Evolutionary conservation across 768 basidiomycete species (phyloP).

Genomic region (Hericium coralloides): DNA sequence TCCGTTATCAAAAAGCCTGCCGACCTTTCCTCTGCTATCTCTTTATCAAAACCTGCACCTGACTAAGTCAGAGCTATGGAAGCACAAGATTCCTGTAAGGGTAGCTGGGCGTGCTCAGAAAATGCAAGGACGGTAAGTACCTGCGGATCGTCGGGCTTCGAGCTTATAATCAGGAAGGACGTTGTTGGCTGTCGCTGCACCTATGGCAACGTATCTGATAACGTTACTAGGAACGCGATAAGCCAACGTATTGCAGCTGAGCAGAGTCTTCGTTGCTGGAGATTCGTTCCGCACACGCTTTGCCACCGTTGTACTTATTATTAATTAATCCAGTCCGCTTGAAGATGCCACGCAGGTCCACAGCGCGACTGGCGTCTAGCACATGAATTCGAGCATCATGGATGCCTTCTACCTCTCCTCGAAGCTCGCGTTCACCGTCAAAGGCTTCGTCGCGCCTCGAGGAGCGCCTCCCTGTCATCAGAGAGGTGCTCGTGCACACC

Average conservation of each 20-base stretch:
- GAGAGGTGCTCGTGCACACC: constrained; percentile 10
- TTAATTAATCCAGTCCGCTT: not conserved
- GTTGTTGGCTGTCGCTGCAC: too few species aligned
- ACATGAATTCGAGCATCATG: not conserved
- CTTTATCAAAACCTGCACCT: too few species aligned
- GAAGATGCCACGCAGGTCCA: constrained; percentile 5
- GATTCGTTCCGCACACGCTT: constrained; percentile 11
- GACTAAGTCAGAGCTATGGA: too few species aligned
- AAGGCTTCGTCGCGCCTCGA: constrained; percentile 1
- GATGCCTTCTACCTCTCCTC: constrained; percentile 8
- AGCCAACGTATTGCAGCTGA: constrained; percentile 6
- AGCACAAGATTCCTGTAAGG: too few species aligned
- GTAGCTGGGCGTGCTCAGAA: too few species aligned
- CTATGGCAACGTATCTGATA: too few species aligned
- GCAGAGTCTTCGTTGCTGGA: constrained; percentile 12
- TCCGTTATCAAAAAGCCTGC: too few species aligned
- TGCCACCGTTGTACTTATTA: not conserved
- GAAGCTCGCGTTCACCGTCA: constrained; percentile 11
- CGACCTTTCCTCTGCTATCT: too few species aligned
- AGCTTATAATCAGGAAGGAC: too few species aligned
- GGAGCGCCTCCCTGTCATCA: constrained; percentile 14
- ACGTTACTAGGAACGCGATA: too few species aligned
- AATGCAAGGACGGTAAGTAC: too few species aligned
- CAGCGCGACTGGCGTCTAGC: constrained; percentile 1
- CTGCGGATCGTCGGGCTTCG: too few species aligned